Evolutionary conservation across 768 basidiomycete species (phyloP).

Genomic region (Pholiota conissans): DNA sequence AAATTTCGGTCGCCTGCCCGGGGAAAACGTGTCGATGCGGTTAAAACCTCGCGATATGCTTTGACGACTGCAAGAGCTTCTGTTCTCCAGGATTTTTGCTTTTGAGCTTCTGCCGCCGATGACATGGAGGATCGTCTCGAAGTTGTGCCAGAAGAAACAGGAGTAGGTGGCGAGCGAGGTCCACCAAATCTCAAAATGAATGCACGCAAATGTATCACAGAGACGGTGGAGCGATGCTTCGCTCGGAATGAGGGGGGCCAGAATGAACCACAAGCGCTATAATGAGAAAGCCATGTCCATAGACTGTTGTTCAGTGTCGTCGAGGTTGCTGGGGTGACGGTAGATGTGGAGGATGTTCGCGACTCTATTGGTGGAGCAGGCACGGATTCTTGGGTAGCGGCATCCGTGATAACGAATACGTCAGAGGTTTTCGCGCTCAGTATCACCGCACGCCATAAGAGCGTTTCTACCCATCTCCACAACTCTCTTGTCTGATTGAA

Average conservation of each 20-base stretch:
- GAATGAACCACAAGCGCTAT: slow-evolving; percentile 57
- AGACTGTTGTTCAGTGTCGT: slow-evolving; percentile 30
- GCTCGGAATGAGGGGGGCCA: slow-evolving; percentile 85
- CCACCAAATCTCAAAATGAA: slow-evolving; percentile 52
- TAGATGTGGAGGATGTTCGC: slow-evolving; percentile 11
- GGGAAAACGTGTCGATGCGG: slow-evolving; percentile 73
- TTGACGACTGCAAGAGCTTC: slow-evolving; percentile 66
- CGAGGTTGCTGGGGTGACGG: slow-evolving; percentile 7
- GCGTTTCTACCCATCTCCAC: slow-evolving; percentile 82
- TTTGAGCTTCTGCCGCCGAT: too few relatives aligned
- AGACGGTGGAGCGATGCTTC: slow-evolving; percentile 68
- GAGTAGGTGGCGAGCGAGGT: slow-evolving; percentile 11
- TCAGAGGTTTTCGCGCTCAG: slow-evolving; percentile 53
- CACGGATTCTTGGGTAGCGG: neutral
- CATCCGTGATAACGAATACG: slow-evolving; percentile 28
- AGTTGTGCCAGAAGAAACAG: neutral
- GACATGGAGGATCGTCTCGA: neutral
- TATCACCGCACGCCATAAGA: slow-evolving; percentile 79
- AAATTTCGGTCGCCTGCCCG: slow-evolving; percentile 76
- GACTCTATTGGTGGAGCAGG: neutral
- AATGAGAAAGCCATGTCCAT: slow-evolving; percentile 67
- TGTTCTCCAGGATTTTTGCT: slow-evolving; percentile 19
- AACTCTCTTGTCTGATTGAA: slow-evolving; percentile 78
- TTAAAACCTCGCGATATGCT: slow-evolving; percentile 71
- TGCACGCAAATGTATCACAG: slow-evolving; percentile 72